Base-by-base conservation (phyloP, 768 basidiomycete genomes). In the Tubosaeta brunneosetosa region DNA sequence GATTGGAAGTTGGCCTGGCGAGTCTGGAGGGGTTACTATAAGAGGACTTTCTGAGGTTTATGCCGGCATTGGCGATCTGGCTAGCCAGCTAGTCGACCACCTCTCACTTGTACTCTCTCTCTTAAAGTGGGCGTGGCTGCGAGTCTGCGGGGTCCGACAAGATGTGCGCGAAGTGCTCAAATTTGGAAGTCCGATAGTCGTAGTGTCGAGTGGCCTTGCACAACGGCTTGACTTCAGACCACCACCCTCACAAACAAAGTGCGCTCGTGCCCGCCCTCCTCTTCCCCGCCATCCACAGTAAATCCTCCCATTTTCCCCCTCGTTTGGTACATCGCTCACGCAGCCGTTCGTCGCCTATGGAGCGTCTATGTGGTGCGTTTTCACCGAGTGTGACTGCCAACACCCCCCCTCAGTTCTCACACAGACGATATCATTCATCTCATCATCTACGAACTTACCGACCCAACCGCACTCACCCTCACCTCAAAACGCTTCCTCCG, bases 1-100 rank as follows among this genome's bases (percentile, higher is more conserved):
- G 85, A 87, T 66, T 91, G 91, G 84, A 81, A 79, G 73, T 70
- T 92, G 61, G 81, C 91, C 47, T 88, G 83, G 83, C 76, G 78
- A 63, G 79, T 91, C 33, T 83, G 80, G 81, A 69, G 75, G 46
- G 68, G 75, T 58, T 76, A 78, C 69, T 74, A 77, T 67, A 74
- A 70, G 57, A 66, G 74, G 67, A 54, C 49, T 56, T 69, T 69
- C 48, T 69, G 57, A 70, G 59, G 17, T 42, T 29, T 36, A 67
- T 68, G 67, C 66, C 67, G 67, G 67, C 68, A 68, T 66, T 52
- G 19, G 49, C 53, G 50, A 44, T 51, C 54, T 55, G 13, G n/a
- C n/a, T n/a, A n/a, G n/a, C n/a, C n/a, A n/a, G n/a, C n/a, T n/a
- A n/a, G n/a, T n/a, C n/a, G n/a, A n/a, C n/a, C n/a, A n/a, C n/a